These are phyloP conservation scores for Neurospora sp. DNA, from an alignment of 495 filamentous ascomycete species.

Conservation along the genomic window DNA sequence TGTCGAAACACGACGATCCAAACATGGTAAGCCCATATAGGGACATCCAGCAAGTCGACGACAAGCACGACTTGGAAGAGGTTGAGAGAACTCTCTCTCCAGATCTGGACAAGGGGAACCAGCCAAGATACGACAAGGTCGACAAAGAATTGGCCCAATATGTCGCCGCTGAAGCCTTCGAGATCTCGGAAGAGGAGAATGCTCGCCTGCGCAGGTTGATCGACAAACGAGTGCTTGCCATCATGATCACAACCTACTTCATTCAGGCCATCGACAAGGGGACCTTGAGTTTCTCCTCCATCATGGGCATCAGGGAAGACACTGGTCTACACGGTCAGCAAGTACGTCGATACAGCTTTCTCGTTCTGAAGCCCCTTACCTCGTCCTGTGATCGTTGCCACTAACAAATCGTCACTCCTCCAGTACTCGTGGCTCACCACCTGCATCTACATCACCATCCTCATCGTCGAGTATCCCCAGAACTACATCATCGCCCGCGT, in stretches of 20 bases:
- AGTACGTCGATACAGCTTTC: conserved; percentile 10
- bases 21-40: background rate
- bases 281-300: conserved; percentile 57
- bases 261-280: conserved; percentile 66
- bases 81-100: conserved; percentile 34
- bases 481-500: conserved; percentile 42
- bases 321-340: conserved; percentile 41
- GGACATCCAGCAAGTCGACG: background rate
- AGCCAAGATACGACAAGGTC: conserved; percentile 42
- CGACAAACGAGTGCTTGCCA: conserved; percentile 36
- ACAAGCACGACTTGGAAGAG: conserved; percentile 35
- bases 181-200: conserved; percentile 46
- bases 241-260: conserved; percentile 55
- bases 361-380: background rate
- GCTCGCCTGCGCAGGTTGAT: conserved; percentile 40
- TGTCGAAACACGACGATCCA: background rate
- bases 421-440: conserved; percentile 44
- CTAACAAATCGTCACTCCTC: background rate
- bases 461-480: conserved; percentile 44
- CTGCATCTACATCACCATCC: conserved; percentile 43
- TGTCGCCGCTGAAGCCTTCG: conserved; percentile 35
- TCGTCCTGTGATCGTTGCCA: background rate
- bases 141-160: conserved; percentile 59
- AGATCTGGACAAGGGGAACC: conserved; percentile 29
- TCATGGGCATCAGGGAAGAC: conserved; percentile 55